Conservation (phyloP, 345 rosid genomes). For the Populus davidiana region DNA sequence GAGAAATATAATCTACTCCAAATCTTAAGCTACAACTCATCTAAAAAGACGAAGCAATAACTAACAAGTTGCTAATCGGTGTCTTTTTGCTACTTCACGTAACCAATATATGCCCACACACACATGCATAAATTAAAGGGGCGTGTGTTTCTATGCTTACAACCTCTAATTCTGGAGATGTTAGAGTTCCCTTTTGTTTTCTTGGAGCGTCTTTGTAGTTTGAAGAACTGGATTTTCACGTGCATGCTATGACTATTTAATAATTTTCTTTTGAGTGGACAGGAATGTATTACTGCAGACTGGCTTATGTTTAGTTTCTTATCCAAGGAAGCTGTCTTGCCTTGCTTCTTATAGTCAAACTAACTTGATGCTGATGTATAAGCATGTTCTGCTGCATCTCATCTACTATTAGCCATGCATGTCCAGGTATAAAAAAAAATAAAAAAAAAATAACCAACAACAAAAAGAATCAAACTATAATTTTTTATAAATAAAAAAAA, state of each 20-base stretch:
- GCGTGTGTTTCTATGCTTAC: neutral
- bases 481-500: too few species aligned
- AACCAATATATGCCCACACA: too few species aligned
- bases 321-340: neutral
- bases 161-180: neutral
- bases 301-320: neutral
- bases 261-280: neutral
- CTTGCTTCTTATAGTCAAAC: neutral
- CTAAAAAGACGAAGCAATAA: neutral
- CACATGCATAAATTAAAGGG: too few species aligned
- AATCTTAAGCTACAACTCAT: neutral
- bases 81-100: too few species aligned
- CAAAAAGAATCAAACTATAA: accelerated
- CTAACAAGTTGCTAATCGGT: too few species aligned
- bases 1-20: neutral
- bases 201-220: neutral
- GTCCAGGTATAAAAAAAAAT: too few species aligned
- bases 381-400: neutral
- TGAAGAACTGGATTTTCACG: neutral
- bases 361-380: neutral
- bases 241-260: neutral
- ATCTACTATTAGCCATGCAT: neutral
- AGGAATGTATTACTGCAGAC: neutral
- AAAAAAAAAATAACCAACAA: too few species aligned
- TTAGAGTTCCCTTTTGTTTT: neutral